phyloP scores from a whole-genome alignment of 1,139 yeast species.

The Pichia norvegensis region DNA sequence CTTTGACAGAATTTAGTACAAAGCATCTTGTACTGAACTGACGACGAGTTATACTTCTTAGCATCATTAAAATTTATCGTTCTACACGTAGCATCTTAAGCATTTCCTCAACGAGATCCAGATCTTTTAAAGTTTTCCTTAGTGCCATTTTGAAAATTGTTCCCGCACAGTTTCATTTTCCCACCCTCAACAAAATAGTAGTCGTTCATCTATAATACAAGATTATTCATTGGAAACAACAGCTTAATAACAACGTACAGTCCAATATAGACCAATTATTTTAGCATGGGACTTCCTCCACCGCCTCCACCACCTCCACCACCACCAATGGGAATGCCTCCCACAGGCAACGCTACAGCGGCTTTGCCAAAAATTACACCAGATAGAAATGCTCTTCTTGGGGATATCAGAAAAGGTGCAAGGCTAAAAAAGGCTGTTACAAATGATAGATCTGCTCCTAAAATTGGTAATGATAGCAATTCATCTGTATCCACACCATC shows the following conservation, averaged over 20 bases:
- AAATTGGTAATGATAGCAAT: constrained; percentile 31
- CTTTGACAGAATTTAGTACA: background rate
- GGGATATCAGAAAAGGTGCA: constrained; percentile 79
- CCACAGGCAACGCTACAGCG: constrained; percentile 32
- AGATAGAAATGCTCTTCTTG: constrained; percentile 73
- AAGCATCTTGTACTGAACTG: too few species aligned
- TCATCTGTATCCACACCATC: constrained; percentile 18
- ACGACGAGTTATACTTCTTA: background rate
- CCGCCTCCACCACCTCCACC: constrained; percentile 26
- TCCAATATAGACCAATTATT: background rate
- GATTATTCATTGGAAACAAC: too few species aligned
- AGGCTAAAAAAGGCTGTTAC: constrained; percentile 69
- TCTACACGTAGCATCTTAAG: too few species aligned
- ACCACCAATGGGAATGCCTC: constrained; percentile 34
- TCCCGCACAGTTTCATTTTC: background rate
- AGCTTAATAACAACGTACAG: background rate
- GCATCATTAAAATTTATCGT: background rate
- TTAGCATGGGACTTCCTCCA: constrained; percentile 1
- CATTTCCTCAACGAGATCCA: too few species aligned
- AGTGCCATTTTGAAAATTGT: background rate
- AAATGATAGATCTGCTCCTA: constrained; percentile 59
- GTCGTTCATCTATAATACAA: too few species aligned
- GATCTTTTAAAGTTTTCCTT: too few species aligned
- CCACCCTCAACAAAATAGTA: too few species aligned
- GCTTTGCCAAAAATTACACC: constrained; percentile 30